phyloP scores from a whole-genome alignment of 257 asterid species.

The Nicotiana tomentosiformis region DNA sequence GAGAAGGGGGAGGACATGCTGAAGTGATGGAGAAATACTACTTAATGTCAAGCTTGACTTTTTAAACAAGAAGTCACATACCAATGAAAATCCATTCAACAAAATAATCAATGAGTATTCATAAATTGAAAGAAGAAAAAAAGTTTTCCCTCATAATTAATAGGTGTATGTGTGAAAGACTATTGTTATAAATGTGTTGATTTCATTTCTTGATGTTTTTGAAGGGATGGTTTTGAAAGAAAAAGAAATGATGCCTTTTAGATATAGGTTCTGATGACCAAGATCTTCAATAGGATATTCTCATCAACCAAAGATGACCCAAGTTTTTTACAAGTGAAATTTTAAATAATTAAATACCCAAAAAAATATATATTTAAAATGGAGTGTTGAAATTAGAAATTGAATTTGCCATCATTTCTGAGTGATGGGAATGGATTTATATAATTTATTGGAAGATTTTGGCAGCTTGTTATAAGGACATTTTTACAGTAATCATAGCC shows the following conservation, averaged over 20 bases:
- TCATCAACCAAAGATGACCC: neutral
- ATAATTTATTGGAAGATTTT: slow-evolving; percentile 4
- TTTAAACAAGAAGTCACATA: neutral
- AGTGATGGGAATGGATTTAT: slow-evolving; percentile 5
- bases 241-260: slow-evolving; percentile 4
- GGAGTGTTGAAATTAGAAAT: neutral
- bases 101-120: neutral
- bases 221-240: neutral
- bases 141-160: neutral
- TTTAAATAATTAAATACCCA: too few relatives aligned
- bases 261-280: slow-evolving; percentile 9
- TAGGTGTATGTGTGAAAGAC: neutral
- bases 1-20: neutral
- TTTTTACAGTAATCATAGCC: slow-evolving; percentile 20
- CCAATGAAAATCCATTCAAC: slow-evolving; percentile 3
- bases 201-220: neutral
- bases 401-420: neutral
- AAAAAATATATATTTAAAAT: too few relatives aligned
- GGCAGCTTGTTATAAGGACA: slow-evolving; percentile 4
- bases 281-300: neutral
- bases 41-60: slow-evolving; percentile 7
- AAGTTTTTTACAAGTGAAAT: neutral
- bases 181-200: neutral
- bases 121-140: neutral
- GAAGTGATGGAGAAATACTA: neutral